These are phyloP conservation scores for Chytridiales sp. DNA, from an alignment of 371 early-diverging fungal species.

Conservation along the genomic window DNA sequence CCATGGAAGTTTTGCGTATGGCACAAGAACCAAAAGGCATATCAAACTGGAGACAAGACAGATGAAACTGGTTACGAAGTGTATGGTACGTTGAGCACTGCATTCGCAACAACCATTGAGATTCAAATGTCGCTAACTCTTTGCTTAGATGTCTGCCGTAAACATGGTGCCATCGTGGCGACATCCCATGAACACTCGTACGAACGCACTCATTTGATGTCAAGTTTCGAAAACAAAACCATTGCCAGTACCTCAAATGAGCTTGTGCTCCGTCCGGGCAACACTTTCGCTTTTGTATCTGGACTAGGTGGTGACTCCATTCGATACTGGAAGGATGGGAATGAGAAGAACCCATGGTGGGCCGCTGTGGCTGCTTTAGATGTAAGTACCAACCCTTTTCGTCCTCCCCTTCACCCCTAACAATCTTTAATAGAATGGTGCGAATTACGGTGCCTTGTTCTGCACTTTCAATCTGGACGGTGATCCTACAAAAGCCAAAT, in stretches of 20 bases:
- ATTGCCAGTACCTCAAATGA: constrained; percentile 18
- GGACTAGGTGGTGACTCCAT: constrained; percentile 46
- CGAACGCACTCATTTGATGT: constrained; percentile 40
- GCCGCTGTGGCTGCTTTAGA: constrained; percentile 36
- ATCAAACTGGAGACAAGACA: constrained; percentile 42
- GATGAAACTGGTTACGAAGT: constrained; percentile 47
- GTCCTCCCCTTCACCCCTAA: not conserved
- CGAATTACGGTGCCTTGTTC: constrained; percentile 39
- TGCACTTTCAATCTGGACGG: constrained; percentile 37
- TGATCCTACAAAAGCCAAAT: constrained; percentile 24
- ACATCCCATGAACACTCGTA: constrained; percentile 45
- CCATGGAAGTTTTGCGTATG: constrained; percentile 44
- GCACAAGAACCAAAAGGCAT: constrained; percentile 47
- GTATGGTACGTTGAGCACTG: constrained; percentile 24
- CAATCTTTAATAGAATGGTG: constrained; percentile 34
- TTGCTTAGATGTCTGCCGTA: constrained; percentile 30
- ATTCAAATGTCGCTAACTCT: not conserved
- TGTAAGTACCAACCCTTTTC: constrained; percentile 15
- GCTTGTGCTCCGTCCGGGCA: constrained; percentile 32
- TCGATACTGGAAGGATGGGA: constrained; percentile 26
- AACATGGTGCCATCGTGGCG: constrained; percentile 42
- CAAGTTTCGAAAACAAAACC: constrained; percentile 23
- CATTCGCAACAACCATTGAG: not conserved
- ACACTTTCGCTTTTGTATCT: constrained; percentile 35
- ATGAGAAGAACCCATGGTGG: constrained; percentile 41